Percentiles rank a stretch among this genome's conserved stretches.
Evolutionary conservation across 192 early-diverging fungal species (phyloP).

Genomic region (Coemansia sp.): DNA sequence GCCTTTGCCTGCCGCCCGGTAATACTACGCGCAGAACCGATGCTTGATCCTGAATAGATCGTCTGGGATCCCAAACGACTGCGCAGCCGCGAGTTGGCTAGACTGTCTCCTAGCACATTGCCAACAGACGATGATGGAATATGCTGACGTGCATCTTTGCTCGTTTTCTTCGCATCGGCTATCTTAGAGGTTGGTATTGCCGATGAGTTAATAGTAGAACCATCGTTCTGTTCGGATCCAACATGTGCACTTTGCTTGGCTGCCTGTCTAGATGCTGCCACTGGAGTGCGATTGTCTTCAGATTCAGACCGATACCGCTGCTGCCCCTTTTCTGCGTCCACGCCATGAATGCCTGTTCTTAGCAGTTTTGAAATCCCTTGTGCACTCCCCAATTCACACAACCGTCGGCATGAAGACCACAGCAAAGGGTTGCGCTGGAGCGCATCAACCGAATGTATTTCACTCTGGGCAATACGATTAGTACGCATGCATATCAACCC

Average conservation of each 20-base stretch:
- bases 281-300: slow-evolving; percentile 7
- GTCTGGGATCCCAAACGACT: background rate
- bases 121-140: background rate
- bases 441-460: slow-evolving; percentile 34
- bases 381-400: slow-evolving; percentile 40
- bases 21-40: background rate
- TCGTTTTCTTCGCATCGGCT: background rate
- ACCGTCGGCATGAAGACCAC: slow-evolving; percentile 51
- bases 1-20: slow-evolving; percentile 7
- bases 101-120: background rate
- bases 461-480: slow-evolving; percentile 39
- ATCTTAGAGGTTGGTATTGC: background rate
- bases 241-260: background rate
- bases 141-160: background rate
- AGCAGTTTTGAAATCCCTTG: slow-evolving; percentile 17
- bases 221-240: slow-evolving; percentile 4
- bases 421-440: slow-evolving; percentile 45
- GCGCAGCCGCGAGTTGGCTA: background rate
- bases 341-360: background rate
- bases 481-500: slow-evolving; percentile 50
- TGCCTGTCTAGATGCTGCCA: background rate
- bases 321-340: background rate
- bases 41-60: background rate
- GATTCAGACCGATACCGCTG: background rate
- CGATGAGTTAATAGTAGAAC: background rate